phyloP scores from a whole-genome alignment of 1,284 basidiomycete genomes.

The Somion occarium region DNA sequence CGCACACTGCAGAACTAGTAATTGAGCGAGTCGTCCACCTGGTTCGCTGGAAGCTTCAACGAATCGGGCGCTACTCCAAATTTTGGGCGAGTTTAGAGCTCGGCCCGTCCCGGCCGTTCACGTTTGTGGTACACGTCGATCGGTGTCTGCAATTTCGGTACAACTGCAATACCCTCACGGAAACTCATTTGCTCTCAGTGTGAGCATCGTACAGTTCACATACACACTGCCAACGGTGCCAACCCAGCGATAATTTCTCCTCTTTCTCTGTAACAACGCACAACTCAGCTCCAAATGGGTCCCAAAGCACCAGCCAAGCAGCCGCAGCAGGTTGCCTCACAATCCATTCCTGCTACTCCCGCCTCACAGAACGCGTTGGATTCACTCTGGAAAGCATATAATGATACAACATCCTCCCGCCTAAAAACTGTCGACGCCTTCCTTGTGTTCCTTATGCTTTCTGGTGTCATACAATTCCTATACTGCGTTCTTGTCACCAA shows the following conservation, averaged over 20 bases:
- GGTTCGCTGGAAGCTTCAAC: conserved; percentile 2
- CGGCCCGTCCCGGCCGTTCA: conserved; percentile 3
- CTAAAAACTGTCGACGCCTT: conserved; percentile 95
- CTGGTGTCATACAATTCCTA: conserved; percentile 86
- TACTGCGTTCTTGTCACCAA: conserved; percentile 91
- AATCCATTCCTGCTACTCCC: conserved; percentile 28
- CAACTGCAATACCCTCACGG: no score
- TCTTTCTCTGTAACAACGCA: neutral
- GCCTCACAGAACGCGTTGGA: conserved; percentile 37
- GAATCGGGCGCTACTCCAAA: neutral
- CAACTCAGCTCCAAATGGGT: conserved; percentile 5
- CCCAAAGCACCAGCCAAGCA: neutral
- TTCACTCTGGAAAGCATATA: conserved; percentile 76
- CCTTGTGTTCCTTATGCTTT: conserved; percentile 88
- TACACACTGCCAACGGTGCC: neutral
- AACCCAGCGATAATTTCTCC: no score
- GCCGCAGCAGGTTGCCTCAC: conserved; percentile 9
- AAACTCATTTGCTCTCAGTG: no score
- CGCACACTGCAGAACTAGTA: neutral
- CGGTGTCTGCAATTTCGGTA: conserved; percentile 5
- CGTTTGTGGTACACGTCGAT: neutral
- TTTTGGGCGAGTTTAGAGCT: conserved; percentile 4
- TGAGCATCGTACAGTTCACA: neutral
- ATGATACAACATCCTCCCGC: conserved; percentile 70
- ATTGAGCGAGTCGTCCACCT: neutral